Percentiles rank a stretch among this genome's conserved stretches.
Conservation (phyloP, 768 basidiomycete species). For the Leccinum subtestaceum region DNA sequence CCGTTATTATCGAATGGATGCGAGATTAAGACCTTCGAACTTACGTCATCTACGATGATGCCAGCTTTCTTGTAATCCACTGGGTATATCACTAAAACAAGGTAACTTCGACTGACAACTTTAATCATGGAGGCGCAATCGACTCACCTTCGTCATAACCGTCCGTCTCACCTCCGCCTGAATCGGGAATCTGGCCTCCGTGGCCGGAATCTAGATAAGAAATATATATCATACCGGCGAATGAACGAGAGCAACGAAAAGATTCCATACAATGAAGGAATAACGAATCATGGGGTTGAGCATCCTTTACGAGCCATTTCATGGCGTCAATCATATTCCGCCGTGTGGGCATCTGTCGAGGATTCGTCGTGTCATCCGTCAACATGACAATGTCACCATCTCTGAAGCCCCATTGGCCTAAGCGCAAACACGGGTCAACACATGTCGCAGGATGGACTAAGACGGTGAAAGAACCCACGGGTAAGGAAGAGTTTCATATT, state of each 20-base stretch:
- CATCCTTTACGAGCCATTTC: slow-evolving; percentile 68
- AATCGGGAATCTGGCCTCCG: too few species aligned
- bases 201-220: too few species aligned
- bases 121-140: too few species aligned
- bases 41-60: slow-evolving; percentile 75
- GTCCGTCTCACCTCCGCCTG: too few species aligned
- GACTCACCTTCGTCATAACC: too few species aligned
- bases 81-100: slow-evolving; percentile 75
- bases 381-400: slow-evolving; percentile 57
- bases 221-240: not conserved
- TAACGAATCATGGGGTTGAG: slow-evolving; percentile 66
- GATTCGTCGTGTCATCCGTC: slow-evolving; percentile 44
- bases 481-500: slow-evolving; percentile 69
- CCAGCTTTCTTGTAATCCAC: slow-evolving; percentile 77
- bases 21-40: slow-evolving; percentile 17
- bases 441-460: not conserved
- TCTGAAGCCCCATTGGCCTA: slow-evolving; percentile 46
- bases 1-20: not conserved
- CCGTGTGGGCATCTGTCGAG: slow-evolving; percentile 47
- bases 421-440: not conserved
- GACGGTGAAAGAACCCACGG: slow-evolving; percentile 35
- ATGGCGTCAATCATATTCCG: slow-evolving; percentile 57
- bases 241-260: not conserved
- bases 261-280: slow-evolving; percentile 63
- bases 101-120: not conserved